Conservation (phyloP, 108 stramenopile genomes). For the Craspedostauros australis region DNA sequence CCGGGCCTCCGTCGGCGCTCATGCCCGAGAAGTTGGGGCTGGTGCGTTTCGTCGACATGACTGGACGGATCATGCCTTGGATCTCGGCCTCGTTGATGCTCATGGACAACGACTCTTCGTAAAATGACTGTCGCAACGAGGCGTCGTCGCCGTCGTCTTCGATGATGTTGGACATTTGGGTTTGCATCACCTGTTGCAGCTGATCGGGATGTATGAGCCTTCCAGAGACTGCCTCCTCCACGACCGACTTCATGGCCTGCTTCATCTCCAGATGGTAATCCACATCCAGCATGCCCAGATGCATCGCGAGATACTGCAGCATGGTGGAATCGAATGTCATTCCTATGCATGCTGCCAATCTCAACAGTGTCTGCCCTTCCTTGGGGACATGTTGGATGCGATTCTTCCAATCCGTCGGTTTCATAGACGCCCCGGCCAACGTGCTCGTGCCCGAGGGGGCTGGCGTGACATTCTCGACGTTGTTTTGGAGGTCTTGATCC, state of each 20-base stretch:
- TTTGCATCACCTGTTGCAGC: conserved; percentile 4
- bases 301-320: conserved; percentile 1
- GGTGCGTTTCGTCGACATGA: too few relatives aligned
- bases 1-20: not conserved
- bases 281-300: conserved; percentile 1
- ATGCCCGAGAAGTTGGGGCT: not conserved
- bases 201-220: conserved; percentile 8
- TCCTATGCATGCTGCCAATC: conserved; percentile 8
- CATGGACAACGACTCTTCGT: not conserved
- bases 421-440: not conserved
- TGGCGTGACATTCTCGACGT: conserved; percentile 1
- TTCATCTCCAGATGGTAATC: conserved; percentile 3
- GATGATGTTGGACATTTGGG: conserved; percentile 3
- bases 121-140: conserved; percentile 1
- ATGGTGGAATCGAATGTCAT: conserved; percentile 7
- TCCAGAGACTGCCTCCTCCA: conserved; percentile 6
- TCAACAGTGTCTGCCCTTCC: conserved; percentile 1
- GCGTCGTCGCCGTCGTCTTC: conserved; percentile 3
- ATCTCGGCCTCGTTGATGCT: conserved; percentile 8
- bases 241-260: conserved; percentile 1
- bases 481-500: not conserved
- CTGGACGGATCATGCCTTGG: conserved; percentile 7
- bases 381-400: not conserved
- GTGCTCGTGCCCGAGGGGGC: not conserved
- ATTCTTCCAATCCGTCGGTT: not conserved